Evolutionary conservation across 306 rosid species (phyloP).

Genomic region (Prunus armeniaca): DNA sequence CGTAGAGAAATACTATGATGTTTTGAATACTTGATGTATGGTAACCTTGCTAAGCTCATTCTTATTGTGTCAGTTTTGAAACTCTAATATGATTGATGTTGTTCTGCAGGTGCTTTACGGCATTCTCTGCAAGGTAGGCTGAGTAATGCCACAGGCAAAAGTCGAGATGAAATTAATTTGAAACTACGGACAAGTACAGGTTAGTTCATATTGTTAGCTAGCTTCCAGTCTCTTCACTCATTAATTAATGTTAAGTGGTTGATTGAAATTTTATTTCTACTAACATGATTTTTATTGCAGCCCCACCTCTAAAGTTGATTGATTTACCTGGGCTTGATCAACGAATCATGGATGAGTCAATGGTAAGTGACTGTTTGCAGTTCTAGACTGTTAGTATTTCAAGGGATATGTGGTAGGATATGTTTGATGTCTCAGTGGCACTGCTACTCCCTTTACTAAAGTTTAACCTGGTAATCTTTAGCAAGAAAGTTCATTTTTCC

Average conservation of each 20-base stretch:
- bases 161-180: slow-evolving; percentile 83
- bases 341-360: slow-evolving; percentile 80
- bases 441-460: neutral
- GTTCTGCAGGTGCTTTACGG: slow-evolving; percentile 74
- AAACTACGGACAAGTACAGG: slow-evolving; percentile 96
- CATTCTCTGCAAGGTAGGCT: slow-evolving; percentile 93
- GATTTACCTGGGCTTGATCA: slow-evolving; percentile 99
- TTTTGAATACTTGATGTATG: neutral
- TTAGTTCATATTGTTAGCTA: slow-evolving; percentile 32
- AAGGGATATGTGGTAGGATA: neutral
- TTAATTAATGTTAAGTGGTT: neutral
- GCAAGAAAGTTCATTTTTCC: slow-evolving; percentile 23
- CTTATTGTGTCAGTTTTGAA: slow-evolving; percentile 12
- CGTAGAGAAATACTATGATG: neutral
- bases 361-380: slow-evolving; percentile 50
- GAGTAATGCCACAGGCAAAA: slow-evolving; percentile 69
- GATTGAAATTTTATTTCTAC: neutral
- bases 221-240: neutral
- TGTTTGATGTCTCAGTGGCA: neutral
- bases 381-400: slow-evolving; percentile 2
- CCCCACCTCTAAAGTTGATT: slow-evolving; percentile 89
- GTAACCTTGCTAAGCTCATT: neutral
- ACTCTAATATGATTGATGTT: slow-evolving; percentile 2
- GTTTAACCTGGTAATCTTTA: neutral
- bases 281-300: slow-evolving; percentile 36